Percentiles rank a stretch among this genome's conserved stretches.
These are phyloP conservation scores for Trametes sanguinea DNA, from an alignment of 768 basidiomycete genomes.

Conservation along the genomic window DNA sequence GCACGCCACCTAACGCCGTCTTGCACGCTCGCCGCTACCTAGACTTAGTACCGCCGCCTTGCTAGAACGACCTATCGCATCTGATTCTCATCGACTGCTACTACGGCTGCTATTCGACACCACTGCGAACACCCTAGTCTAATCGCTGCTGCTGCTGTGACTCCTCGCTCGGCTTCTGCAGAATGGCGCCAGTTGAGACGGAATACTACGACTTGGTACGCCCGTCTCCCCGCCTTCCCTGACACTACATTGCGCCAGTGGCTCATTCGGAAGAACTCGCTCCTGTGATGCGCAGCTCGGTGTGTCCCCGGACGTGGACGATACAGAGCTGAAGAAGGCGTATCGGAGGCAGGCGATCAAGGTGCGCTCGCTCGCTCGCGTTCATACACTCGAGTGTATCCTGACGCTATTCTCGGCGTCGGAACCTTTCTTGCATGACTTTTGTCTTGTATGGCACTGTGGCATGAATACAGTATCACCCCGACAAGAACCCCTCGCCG, in stretches of 20 bases:
- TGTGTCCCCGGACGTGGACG: constrained; percentile 71
- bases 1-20: no score
- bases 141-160: not conserved
- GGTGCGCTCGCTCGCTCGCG: constrained; percentile 45
- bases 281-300: not conserved
- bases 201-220: constrained; percentile 86
- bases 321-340: constrained; percentile 88
- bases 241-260: not conserved
- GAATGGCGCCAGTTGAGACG: constrained; percentile 87
- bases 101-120: not conserved
- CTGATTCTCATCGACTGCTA: constrained; percentile 11
- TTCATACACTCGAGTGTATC: not conserved
- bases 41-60: no score
- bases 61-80: not conserved
- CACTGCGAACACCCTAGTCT: not conserved
- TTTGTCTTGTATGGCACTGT: not conserved
- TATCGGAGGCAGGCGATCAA: constrained; percentile 95
- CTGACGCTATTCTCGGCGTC: not conserved
- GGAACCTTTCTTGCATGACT: not conserved
- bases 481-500: constrained; percentile 91
- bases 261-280: constrained; percentile 1
- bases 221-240: not conserved
- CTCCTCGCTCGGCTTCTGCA: not conserved
- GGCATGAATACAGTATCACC: constrained; percentile 67
- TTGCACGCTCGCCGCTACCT: no score